Conservation (phyloP, 129 eudicot genomes). For the Helianthus tuberosus region DNA sequence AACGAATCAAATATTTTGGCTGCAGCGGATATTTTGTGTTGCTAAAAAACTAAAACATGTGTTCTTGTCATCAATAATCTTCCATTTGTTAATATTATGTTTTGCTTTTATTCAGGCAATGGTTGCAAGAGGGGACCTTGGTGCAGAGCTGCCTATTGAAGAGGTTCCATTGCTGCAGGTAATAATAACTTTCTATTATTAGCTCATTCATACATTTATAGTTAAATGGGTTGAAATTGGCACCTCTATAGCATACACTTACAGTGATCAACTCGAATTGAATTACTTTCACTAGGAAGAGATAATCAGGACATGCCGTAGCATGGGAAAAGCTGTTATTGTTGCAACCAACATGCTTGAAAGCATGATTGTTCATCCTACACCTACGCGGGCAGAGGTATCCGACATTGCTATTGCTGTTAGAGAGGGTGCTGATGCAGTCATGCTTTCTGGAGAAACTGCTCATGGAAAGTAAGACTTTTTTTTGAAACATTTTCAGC, state of each 20-base stretch:
- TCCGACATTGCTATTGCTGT: slow-evolving; percentile 98
- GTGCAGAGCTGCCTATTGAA: slow-evolving; percentile 93
- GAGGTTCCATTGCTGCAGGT: slow-evolving; percentile 98
- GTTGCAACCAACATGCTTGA: slow-evolving; percentile 98
- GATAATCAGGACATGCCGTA: slow-evolving; percentile 82
- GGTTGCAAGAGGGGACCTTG: slow-evolving; percentile 98
- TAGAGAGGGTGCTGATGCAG: slow-evolving; percentile 95
- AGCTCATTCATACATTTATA: not conserved
- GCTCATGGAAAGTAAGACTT: slow-evolving; percentile 90
- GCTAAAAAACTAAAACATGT: not conserved
- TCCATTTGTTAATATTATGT: not conserved
- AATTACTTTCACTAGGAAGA: slow-evolving; percentile 66
- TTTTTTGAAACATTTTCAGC: not conserved
- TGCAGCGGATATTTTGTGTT: too few relatives aligned
- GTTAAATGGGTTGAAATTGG: not conserved
- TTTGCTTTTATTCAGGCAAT: slow-evolving; percentile 58
- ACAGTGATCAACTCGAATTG: slow-evolving; percentile 7
- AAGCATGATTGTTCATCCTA: slow-evolving; percentile 98
- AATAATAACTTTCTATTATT: slow-evolving; percentile 31
- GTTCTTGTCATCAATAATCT: not conserved
- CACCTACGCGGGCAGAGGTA: slow-evolving; percentile 98
- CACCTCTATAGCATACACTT: slow-evolving; percentile 11
- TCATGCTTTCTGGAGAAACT: slow-evolving; percentile 99
- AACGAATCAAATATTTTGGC: slow-evolving; percentile 11
- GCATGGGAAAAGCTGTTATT: slow-evolving; percentile 97